These are phyloP conservation scores for Penicillium polonicum DNA, from an alignment of 2,329 filamentous ascomycete species.

Conservation along the genomic window DNA sequence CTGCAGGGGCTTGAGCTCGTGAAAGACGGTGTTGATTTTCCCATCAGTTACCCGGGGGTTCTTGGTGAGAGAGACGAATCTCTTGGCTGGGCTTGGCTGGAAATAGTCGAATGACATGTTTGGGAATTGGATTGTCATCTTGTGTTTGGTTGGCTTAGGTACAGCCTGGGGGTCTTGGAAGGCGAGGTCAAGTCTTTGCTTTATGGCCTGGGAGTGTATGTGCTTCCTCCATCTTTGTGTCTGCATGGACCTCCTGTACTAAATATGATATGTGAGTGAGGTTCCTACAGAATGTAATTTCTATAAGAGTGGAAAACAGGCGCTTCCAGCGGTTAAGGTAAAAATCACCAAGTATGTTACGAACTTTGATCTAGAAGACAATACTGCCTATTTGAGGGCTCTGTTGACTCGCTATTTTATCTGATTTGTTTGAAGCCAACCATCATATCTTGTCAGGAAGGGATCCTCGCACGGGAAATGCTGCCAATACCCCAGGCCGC, in stretches of 20 bases:
- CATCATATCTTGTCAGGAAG: neutral
- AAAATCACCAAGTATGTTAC: neutral
- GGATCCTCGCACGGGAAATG: constrained; percentile 12
- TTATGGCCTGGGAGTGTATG: neutral
- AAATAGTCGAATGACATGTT: constrained; percentile 12
- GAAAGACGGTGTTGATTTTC: constrained; percentile 8
- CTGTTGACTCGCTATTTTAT: neutral
- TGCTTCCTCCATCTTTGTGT: neutral
- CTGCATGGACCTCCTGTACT: neutral
- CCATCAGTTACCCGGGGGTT: constrained; percentile 1
- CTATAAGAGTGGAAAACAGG: neutral
- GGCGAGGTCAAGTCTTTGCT: neutral
- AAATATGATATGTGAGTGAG: neutral
- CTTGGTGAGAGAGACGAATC: constrained; percentile 11
- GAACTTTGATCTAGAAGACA: neutral
- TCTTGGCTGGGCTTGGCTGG: constrained; percentile 12
- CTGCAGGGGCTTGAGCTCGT: constrained; percentile 21
- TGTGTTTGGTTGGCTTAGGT: neutral
- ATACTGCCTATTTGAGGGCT: neutral
- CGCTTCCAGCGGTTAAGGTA: neutral
- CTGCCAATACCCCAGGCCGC: neutral
- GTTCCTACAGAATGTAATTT: neutral
- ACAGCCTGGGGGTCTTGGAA: neutral
- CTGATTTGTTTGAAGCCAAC: constrained; percentile 2
- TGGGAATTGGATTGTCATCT: constrained; percentile 15